Conservation (phyloP, 2,329 filamentous ascomycete genomes). For the Trichophaea hybrida region DNA sequence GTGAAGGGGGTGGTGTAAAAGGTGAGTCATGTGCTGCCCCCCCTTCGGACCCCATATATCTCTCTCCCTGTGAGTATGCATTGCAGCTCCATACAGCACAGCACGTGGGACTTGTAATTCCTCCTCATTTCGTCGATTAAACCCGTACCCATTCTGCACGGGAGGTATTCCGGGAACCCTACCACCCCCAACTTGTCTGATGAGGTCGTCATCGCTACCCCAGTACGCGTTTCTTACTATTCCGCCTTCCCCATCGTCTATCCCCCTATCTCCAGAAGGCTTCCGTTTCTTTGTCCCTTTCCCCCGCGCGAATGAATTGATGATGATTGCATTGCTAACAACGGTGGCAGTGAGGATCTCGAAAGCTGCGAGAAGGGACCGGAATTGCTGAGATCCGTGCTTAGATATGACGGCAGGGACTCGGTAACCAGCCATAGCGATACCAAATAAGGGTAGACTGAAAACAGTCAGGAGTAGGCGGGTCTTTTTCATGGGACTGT, state of each 20-base stretch:
- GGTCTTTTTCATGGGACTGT: slow-evolving; percentile 48
- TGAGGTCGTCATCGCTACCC: slow-evolving; percentile 85
- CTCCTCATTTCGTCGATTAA: neutral
- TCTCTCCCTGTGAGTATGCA: neutral
- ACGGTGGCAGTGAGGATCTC: slow-evolving; percentile 80
- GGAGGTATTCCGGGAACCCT: slow-evolving; percentile 3
- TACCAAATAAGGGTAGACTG: slow-evolving; percentile 65
- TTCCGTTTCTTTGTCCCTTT: neutral
- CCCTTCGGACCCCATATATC: neutral
- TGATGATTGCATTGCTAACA: slow-evolving; percentile 74
- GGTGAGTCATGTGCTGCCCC: neutral
- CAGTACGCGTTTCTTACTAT: slow-evolving; percentile 39
- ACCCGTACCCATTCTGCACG: neutral
- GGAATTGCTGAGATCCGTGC: slow-evolving; percentile 65
- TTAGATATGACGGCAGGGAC: slow-evolving; percentile 61
- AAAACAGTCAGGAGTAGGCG: slow-evolving; percentile 62
- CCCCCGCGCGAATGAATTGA: slow-evolving; percentile 72
- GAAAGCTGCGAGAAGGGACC: slow-evolving; percentile 75
- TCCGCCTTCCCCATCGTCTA: slow-evolving; percentile 11
- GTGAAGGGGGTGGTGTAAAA: neutral
- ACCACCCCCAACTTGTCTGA: slow-evolving; percentile 61
- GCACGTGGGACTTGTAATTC: neutral
- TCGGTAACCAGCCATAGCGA: slow-evolving; percentile 65
- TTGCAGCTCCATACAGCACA: neutral
- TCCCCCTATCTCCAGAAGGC: slow-evolving; percentile 1